Conservation (phyloP, 441 rosid genomes). For the Pelargonium australe region DNA sequence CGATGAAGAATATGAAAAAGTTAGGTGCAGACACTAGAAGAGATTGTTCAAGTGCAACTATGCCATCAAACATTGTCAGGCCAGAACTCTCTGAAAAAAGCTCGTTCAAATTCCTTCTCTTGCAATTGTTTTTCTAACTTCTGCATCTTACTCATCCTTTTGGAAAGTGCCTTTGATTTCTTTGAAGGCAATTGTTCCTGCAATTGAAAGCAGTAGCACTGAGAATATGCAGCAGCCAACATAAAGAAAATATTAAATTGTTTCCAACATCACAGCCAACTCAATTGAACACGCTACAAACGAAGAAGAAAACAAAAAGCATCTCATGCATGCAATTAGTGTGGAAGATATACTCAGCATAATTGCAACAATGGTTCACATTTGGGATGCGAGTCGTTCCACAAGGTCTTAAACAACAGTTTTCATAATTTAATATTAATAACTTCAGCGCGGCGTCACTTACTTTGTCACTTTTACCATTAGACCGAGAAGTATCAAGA, state of each 20-base stretch:
- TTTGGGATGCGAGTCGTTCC: neutral
- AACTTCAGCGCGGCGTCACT: slow-evolving; percentile 5
- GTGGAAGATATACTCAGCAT: neutral
- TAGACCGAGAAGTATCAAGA: slow-evolving; percentile 20
- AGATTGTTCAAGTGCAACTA: neutral
- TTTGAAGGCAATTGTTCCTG: slow-evolving; percentile 42
- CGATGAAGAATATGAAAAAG: neutral
- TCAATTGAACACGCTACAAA: too few species aligned
- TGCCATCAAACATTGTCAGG: slow-evolving; percentile 71
- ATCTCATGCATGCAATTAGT: neutral
- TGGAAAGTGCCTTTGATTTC: slow-evolving; percentile 47
- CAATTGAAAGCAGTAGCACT: slow-evolving; percentile 14
- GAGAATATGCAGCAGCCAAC: neutral
- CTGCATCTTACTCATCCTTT: slow-evolving; percentile 60
- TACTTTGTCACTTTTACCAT: slow-evolving; percentile 34
- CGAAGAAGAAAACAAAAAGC: too few species aligned
- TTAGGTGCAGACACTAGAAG: neutral
- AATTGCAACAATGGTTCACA: neutral
- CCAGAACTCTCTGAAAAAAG: slow-evolving; percentile 83
- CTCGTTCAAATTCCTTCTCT: slow-evolving; percentile 73
- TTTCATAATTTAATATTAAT: neutral
- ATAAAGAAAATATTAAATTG: neutral
- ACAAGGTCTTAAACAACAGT: neutral
- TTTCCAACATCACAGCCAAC: neutral
- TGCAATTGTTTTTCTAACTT: slow-evolving; percentile 51